These are phyloP conservation scores for Phialemoniopsis sp. DNA, from an alignment of 2,329 filamentous ascomycete species.

Conservation along the genomic window DNA sequence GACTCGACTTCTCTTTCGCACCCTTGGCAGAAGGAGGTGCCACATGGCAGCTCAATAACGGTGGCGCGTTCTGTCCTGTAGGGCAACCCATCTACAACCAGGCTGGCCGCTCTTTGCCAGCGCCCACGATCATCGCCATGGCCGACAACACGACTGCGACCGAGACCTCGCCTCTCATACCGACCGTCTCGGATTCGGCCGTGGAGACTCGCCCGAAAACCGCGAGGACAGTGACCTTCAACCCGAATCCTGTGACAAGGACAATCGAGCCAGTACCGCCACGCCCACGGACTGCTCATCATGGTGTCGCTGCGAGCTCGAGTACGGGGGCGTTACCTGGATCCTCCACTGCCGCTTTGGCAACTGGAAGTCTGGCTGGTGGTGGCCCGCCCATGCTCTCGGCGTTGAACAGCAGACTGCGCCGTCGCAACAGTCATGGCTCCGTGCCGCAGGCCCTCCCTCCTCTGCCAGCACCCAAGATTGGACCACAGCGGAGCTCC, in stretches of 20 bases:
- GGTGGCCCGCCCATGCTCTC: slow-evolving; percentile 62
- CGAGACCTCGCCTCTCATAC: slow-evolving; percentile 15
- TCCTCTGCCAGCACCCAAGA: slow-evolving; percentile 55
- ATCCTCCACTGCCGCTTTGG: slow-evolving; percentile 22
- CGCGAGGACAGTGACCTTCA: slow-evolving; percentile 71
- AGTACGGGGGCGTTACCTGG: too few relatives aligned
- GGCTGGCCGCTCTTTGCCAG: too few relatives aligned
- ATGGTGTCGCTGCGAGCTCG: too few relatives aligned
- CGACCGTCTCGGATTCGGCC: slow-evolving; percentile 11
- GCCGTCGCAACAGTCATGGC: slow-evolving; percentile 80
- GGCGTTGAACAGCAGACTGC: slow-evolving; percentile 80
- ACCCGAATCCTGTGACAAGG: slow-evolving; percentile 61
- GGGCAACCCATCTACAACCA: too few relatives aligned
- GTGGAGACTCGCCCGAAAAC: slow-evolving; percentile 34
- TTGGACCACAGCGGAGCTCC: slow-evolving; percentile 90
- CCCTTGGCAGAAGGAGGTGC: too few relatives aligned
- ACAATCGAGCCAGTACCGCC: slow-evolving; percentile 50
- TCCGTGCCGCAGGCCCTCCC: slow-evolving; percentile 16
- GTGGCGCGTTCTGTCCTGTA: too few relatives aligned
- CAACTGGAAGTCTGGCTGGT: slow-evolving; percentile 33
- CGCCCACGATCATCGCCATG: neutral
- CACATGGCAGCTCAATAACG: too few relatives aligned
- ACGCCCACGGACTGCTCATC: slow-evolving; percentile 9
- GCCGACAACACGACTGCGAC: slow-evolving; percentile 4
- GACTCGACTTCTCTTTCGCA: too few relatives aligned